A percentile compares a stretch with the other conserved stretches of the same genome.
Conservation (phyloP, 768 basidiomycete genomes). For the Mycena pura region DNA sequence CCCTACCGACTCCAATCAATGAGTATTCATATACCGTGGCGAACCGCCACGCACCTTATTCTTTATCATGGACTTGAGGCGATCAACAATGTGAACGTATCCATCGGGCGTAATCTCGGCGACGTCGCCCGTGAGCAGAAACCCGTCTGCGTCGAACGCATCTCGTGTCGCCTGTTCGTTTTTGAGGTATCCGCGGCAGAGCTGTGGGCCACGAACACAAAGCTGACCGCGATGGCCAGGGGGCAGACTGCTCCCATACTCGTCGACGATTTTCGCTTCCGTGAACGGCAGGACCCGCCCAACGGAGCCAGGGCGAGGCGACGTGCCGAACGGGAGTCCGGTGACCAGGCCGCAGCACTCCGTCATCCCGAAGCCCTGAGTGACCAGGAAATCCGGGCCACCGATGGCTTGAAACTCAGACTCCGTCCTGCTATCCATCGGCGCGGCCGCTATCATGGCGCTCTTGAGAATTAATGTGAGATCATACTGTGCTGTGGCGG, state of each 20-base stretch:
- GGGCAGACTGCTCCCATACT: background rate
- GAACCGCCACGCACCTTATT: background rate
- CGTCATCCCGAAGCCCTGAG: constrained; percentile 10
- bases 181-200: background rate
- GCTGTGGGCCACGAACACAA: constrained; percentile 6
- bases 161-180: background rate
- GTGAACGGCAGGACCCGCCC: background rate
- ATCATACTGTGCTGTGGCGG: background rate
- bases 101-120: background rate
- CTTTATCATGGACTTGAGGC: constrained; percentile 3
- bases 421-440: background rate
- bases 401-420: background rate
- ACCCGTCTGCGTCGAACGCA: constrained; percentile 1
- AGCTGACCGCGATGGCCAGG: background rate
- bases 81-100: background rate
- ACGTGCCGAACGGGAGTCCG: background rate
- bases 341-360: constrained; percentile 4
- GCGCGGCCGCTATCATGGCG: background rate
- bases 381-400: background rate
- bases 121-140: constrained; percentile 6
- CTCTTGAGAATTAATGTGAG: background rate
- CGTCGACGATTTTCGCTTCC: constrained; percentile 5
- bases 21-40: background rate
- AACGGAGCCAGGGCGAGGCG: background rate
- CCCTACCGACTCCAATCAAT: constrained; percentile 1